Evolutionary conservation across 2,329 filamentous ascomycete genomes (phyloP), one percentile per base, ranked within the genome.

Genomic region (Bipolaris oryzae): DNA sequence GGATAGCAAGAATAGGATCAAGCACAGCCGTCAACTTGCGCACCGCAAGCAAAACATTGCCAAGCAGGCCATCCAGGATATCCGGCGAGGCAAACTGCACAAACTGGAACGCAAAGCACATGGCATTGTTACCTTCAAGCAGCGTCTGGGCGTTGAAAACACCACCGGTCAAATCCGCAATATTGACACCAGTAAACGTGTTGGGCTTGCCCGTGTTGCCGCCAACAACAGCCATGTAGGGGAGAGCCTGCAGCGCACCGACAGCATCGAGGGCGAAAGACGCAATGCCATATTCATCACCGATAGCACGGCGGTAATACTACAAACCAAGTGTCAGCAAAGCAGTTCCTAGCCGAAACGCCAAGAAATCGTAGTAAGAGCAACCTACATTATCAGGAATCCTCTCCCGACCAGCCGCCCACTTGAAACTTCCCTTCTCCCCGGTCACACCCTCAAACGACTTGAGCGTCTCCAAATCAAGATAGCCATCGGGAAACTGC

Each of bases 301-400:
- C 50, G 10, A 58, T 45, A 7, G 61, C 55, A 49, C 63, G 63
- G 3, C 53, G 53, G 21, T 33, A 60, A n/a, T 16, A 60, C 61
- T 31, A 50, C 33, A 2, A 33, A 1, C 49, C 35, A 7, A 46
- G 15, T 7, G 45, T 67, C 34, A 64, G 61, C 28, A 45, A 15
- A 15, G 7, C 20, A 25, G 9, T 1, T 25, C 20, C 39, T 18
- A n/a, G 7, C 9, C 13, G 1, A 25, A 25, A 3, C 55, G 57
- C 10, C 25, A 37, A 2, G 2, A 45, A n/a, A n/a, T n/a, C 48
- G 7, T 53, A 20, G 20, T 43, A 43, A 25, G 15, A 9, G 13
- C 34, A 60, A 60, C 60, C 18, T 60, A 66, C 61, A 50, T 67
- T 66, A 1, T 67, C 63, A 5, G 64, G 64, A 28, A 67, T 67